These are phyloP conservation scores for Amanita rimosa DNA, from an alignment of 768 basidiomycete genomes.

Conservation along the genomic window DNA sequence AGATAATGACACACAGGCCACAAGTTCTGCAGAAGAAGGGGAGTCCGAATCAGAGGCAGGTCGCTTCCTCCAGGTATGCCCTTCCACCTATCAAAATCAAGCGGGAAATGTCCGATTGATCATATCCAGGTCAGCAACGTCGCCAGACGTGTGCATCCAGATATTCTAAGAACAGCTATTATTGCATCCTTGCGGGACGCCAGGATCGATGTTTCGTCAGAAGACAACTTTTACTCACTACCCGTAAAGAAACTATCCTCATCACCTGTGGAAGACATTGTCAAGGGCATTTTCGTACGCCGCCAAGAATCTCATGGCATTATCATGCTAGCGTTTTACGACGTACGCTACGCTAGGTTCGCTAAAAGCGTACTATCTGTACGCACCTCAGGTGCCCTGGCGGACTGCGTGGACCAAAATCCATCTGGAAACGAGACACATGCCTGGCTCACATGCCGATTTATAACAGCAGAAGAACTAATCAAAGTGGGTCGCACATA, in stretches of 20 bases:
- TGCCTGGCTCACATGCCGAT: constrained; percentile 27
- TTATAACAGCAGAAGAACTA: constrained; percentile 35
- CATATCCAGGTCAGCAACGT: constrained; percentile 23
- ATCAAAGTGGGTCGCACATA: constrained; percentile 22
- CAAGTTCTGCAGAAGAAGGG: constrained; percentile 14
- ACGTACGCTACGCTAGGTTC: constrained; percentile 40
- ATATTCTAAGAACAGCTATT: constrained; percentile 18
- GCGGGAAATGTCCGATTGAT: too few species aligned
- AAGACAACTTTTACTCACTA: background rate
- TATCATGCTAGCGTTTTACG: constrained; percentile 50
- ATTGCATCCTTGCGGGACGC: background rate
- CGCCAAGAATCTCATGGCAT: constrained; percentile 39
- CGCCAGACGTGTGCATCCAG: constrained; percentile 16
- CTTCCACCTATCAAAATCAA: background rate
- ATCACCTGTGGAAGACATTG: constrained; percentile 9
- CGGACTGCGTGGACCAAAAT: constrained; percentile 19
- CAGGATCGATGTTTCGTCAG: background rate
- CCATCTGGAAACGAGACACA: constrained; percentile 13
- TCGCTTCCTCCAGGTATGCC: constrained; percentile 2
- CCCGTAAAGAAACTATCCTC: background rate
- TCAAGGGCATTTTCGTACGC: constrained; percentile 48
- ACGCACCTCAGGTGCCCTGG: constrained; percentile 16
- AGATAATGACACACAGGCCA: constrained; percentile 8
- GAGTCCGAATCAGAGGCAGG: constrained; percentile 1
- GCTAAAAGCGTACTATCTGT: constrained; percentile 31